phyloP scores from a whole-genome alignment of 768 basidiomycete genomes.

The Suillus clintonianus region DNA sequence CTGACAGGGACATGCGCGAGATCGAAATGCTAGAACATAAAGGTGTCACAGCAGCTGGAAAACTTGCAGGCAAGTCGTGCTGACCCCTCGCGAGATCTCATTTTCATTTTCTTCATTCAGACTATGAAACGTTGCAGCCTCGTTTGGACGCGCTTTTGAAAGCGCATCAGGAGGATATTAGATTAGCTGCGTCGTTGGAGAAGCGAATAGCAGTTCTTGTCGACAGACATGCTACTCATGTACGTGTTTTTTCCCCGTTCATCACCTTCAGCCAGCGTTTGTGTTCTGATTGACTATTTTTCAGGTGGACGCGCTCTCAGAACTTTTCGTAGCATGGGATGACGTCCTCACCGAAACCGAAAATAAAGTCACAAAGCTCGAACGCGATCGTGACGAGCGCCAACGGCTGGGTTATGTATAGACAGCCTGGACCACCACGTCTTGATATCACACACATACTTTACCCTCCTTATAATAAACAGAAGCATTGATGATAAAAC shows the following conservation, averaged over 20 bases:
- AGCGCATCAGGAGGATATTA: conserved; percentile 60
- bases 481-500: background rate
- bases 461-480: background rate
- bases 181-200: conserved; percentile 62
- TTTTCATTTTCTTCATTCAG: conserved; percentile 33
- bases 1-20: conserved; percentile 80
- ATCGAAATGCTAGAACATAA: conserved; percentile 70
- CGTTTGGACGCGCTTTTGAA: conserved; percentile 61
- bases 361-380: conserved; percentile 54
- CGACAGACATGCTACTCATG: conserved; percentile 71
- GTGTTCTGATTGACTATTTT: background rate
- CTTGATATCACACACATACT: background rate
- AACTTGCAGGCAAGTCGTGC: conserved; percentile 52
- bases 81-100: background rate
- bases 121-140: conserved; percentile 66
- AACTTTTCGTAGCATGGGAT: conserved; percentile 85
- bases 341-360: conserved; percentile 72
- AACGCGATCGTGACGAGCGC: conserved; percentile 62
- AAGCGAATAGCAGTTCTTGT: conserved; percentile 63
- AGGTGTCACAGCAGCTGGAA: conserved; percentile 73
- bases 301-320: conserved; percentile 80
- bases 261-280: background rate
- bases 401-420: conserved; percentile 61
- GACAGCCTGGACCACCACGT: background rate
- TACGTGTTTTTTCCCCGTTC: conserved; percentile 34